Conservation (phyloP, 495 filamentous ascomycete genomes). For the Hypoxylon trugodes region DNA sequence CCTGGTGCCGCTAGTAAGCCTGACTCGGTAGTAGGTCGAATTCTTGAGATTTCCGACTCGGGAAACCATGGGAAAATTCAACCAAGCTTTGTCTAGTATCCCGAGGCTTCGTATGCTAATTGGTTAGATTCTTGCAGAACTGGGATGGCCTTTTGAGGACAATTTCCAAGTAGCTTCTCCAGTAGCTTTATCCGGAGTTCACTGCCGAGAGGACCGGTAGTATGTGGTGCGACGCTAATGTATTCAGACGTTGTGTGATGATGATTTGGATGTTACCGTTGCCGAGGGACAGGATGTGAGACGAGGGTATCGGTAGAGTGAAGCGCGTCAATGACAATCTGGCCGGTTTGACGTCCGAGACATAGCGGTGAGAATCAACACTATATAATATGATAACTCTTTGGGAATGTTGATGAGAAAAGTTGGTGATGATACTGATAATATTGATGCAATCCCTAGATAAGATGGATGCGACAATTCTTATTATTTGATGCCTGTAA, state of each 20-base stretch:
- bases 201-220: conserved; percentile 38
- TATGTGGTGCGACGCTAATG: conserved; percentile 35
- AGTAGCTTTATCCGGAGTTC: conserved; percentile 37
- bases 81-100: conserved; percentile 27
- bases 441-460: too few species aligned
- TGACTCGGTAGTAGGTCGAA: conserved; percentile 13
- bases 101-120: conserved; percentile 1
- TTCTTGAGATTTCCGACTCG: conserved; percentile 7
- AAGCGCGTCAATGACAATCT: conserved; percentile 23
- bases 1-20: background rate
- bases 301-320: conserved; percentile 31
- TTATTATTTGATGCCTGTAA: background rate
- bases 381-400: too few species aligned
- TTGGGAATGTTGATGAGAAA: too few species aligned
- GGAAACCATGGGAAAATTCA: conserved; percentile 10
- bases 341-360: conserved; percentile 10
- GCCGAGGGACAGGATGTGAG: conserved; percentile 25
- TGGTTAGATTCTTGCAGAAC: conserved; percentile 13
- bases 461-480: too few species aligned
- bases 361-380: too few species aligned
- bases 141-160: conserved; percentile 15
- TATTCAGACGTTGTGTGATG: conserved; percentile 31
- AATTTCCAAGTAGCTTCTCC: conserved; percentile 29
- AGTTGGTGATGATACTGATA: too few species aligned
- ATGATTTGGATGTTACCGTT: conserved; percentile 28